A percentile compares a stretch with the other conserved stretches of the same genome.
Evolutionary conservation across 176 grass and related monocot genomes (phyloP).

Genomic region (Musa beccarii): DNA sequence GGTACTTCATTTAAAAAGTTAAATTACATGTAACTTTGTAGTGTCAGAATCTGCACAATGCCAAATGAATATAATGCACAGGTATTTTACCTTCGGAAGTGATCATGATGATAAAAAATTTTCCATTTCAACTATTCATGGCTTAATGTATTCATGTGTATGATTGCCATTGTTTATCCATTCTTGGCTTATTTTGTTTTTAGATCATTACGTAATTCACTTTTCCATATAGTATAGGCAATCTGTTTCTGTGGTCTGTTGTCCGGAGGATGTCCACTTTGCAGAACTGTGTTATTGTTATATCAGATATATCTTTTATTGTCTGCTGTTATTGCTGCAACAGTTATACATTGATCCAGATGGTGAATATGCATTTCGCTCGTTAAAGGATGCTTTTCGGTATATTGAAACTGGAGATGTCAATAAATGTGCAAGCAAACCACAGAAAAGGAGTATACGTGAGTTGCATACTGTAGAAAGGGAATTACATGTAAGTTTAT

Average conservation of each 20-base stretch:
- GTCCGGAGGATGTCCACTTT: not conserved
- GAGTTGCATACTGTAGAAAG: conserved; percentile 6
- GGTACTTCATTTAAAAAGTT: no score
- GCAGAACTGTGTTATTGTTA: not conserved
- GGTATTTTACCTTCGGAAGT: no score
- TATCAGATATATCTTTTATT: not conserved
- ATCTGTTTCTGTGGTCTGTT: not conserved
- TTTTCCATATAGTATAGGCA: not conserved
- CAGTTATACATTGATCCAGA: conserved; percentile 37
- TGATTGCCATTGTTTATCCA: not conserved
- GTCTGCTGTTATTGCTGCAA: not conserved
- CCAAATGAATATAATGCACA: no score
- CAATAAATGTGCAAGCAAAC: conserved; percentile 18
- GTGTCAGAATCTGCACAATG: no score
- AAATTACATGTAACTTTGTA: no score
- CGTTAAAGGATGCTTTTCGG: conserved; percentile 38
- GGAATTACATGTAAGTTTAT: conserved; percentile 27
- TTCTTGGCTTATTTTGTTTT: not conserved
- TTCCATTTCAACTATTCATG: no score
- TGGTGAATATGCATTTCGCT: conserved; percentile 31
- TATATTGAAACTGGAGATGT: conserved; percentile 34
- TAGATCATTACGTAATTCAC: not conserved
- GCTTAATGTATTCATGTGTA: no score
- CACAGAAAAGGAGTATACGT: conserved; percentile 9
- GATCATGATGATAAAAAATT: no score